Evolutionary conservation across 257 asterid species (phyloP).

Genomic region (Solanum pinnatisectum): DNA sequence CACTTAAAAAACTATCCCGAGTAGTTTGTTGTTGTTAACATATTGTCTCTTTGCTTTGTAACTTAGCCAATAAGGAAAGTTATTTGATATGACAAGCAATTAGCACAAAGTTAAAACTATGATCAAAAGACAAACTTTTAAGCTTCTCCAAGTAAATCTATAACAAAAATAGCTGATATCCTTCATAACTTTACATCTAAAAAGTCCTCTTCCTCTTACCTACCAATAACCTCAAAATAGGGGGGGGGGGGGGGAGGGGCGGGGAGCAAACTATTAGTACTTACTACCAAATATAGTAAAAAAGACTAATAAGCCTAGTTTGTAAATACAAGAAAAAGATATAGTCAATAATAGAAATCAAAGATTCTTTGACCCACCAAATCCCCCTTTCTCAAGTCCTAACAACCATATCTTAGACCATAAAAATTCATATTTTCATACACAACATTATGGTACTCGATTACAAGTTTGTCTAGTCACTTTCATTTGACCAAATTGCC

Average conservation of each 20-base stretch:
- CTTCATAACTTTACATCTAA: background rate
- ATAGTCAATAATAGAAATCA: constrained; percentile 4
- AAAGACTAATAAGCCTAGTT: constrained; percentile 1
- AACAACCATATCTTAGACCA: constrained; percentile 23
- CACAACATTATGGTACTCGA: background rate
- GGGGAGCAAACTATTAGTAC: background rate
- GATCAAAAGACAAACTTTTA: background rate
- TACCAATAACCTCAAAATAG: background rate
- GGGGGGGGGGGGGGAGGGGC: background rate
- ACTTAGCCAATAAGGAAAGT: background rate
- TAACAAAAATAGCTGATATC: background rate
- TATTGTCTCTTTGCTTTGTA: background rate
- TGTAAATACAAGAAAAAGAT: constrained; percentile 7
- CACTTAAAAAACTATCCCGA: background rate
- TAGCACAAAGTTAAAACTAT: background rate
- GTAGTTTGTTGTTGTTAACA: background rate
- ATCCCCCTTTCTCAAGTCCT: constrained; percentile 1
- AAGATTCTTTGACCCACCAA: constrained; percentile 11
- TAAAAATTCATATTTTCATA: background rate
- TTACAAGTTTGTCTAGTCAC: background rate
- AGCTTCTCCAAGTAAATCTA: background rate
- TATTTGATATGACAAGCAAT: background rate
- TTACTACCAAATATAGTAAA: background rate
- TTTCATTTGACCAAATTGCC: background rate
- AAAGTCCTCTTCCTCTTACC: background rate